Percentiles rank a stretch among this genome's conserved stretches.
These are phyloP conservation scores for Solanum pimpinellifolium DNA, from an alignment of 257 asterid species.

Conservation along the genomic window DNA sequence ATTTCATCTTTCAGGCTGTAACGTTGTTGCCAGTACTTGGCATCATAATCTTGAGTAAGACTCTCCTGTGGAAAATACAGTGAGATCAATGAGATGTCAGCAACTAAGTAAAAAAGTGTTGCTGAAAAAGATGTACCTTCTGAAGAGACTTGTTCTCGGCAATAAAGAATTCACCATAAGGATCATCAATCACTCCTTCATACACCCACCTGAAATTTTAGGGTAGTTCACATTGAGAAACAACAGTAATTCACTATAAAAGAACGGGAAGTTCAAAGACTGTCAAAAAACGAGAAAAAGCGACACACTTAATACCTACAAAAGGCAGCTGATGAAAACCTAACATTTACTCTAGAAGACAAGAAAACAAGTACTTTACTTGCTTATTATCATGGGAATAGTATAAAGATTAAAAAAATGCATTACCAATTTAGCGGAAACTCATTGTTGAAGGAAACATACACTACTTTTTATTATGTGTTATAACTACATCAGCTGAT, in stretches of 20 bases:
- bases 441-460: neutral
- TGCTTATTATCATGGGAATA: neutral
- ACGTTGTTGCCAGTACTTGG: constrained; percentile 93
- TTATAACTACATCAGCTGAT: neutral
- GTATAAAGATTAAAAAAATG: neutral
- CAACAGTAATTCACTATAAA: neutral
- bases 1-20: constrained; percentile 95
- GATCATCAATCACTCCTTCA: constrained; percentile 95
- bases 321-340: neutral
- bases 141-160: constrained; percentile 92
- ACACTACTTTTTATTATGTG: neutral
- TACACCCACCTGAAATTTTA: constrained; percentile 76
- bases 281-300: neutral
- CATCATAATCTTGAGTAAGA: constrained; percentile 87
- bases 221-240: constrained; percentile 3
- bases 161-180: constrained; percentile 91
- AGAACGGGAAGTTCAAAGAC: neutral
- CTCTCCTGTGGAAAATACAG: constrained; percentile 62
- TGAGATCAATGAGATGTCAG: constrained; percentile 4
- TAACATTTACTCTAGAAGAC: neutral
- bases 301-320: neutral
- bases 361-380: neutral
- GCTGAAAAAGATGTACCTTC: constrained; percentile 46
- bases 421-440: neutral
- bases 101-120: neutral